A percentile compares a stretch with the other conserved stretches of the same genome.
Conservation (phyloP, 1,139 yeast species). For the Trichomonascaceae sp. region DNA sequence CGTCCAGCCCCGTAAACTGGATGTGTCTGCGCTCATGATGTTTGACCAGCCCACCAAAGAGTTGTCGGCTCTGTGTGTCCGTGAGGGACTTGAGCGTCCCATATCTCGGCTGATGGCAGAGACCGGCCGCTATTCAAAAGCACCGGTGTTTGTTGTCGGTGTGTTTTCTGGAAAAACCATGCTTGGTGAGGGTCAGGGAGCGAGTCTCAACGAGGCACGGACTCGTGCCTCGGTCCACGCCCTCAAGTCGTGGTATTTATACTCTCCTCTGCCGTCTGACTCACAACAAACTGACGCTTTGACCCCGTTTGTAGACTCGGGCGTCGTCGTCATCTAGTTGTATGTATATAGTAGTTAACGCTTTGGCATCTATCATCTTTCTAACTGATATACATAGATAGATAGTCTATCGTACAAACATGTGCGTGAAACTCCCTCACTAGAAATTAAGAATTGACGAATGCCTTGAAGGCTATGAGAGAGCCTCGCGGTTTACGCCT, state of each 20-base stretch:
- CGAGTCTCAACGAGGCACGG: slow-evolving; percentile 85
- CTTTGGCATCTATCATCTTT: not conserved
- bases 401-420: no score
- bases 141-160: slow-evolving; percentile 85
- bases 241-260: slow-evolving; percentile 81
- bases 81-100: slow-evolving; percentile 67
- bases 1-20: slow-evolving; percentile 58
- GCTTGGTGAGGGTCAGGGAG: slow-evolving; percentile 90
- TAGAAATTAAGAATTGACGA: no score
- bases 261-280: slow-evolving; percentile 72
- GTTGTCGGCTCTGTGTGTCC: slow-evolving; percentile 61
- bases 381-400: slow-evolving; percentile 1
- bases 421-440: no score
- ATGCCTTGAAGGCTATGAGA: no score
- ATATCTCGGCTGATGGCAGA: slow-evolving; percentile 78
- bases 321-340: slow-evolving; percentile 21
- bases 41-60: slow-evolving; percentile 83
- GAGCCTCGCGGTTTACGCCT: no score
- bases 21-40: slow-evolving; percentile 57
- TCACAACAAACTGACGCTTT: slow-evolving; percentile 7
- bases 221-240: slow-evolving; percentile 88
- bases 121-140: slow-evolving; percentile 75
- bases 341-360: slow-evolving; percentile 4
- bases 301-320: slow-evolving; percentile 19
- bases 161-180: slow-evolving; percentile 74